A percentile compares a stretch with the other conserved stretches of the same genome.
phyloP scores from a whole-genome alignment of 2,329 filamentous ascomycete species.

The Grosmannia penicillata region DNA sequence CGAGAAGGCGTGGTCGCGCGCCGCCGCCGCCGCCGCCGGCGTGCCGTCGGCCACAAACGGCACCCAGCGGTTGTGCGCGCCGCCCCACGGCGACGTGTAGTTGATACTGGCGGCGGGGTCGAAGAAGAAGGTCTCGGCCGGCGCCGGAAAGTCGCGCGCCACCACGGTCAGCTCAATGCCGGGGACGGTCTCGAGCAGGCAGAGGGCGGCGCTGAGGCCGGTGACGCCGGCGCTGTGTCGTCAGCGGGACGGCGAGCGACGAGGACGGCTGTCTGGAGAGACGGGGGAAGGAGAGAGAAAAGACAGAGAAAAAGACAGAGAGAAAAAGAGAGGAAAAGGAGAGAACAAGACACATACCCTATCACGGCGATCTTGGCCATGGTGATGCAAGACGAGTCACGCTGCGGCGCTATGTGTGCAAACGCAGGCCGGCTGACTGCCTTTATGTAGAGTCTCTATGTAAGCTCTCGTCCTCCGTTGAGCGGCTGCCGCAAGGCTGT shows the following conservation, averaged over 20 bases:
- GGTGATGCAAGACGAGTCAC: not conserved
- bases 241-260: no score
- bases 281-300: not conserved
- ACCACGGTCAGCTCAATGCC: constrained; percentile 25
- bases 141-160: constrained; percentile 30
- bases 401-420: no score
- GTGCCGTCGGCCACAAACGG: constrained; percentile 19
- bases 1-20: constrained; percentile 27
- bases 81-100: constrained; percentile 43
- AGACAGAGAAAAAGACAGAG: not conserved
- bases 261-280: no score
- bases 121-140: constrained; percentile 25
- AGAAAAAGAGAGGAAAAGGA: not conserved
- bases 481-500: not conserved
- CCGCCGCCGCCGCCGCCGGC: constrained; percentile 12
- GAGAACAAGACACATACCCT: not conserved
- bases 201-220: constrained; percentile 32
- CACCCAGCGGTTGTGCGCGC: constrained; percentile 39
- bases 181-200: constrained; percentile 20
- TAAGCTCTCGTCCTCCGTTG: not conserved
- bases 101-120: constrained; percentile 26
- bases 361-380: constrained; percentile 1
- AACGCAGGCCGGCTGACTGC: no score
- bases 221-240: constrained; percentile 35
- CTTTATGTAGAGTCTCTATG: no score